Base-by-base conservation (phyloP, 192 early-diverging fungal species). In the Oehlia diaphana region DNA sequence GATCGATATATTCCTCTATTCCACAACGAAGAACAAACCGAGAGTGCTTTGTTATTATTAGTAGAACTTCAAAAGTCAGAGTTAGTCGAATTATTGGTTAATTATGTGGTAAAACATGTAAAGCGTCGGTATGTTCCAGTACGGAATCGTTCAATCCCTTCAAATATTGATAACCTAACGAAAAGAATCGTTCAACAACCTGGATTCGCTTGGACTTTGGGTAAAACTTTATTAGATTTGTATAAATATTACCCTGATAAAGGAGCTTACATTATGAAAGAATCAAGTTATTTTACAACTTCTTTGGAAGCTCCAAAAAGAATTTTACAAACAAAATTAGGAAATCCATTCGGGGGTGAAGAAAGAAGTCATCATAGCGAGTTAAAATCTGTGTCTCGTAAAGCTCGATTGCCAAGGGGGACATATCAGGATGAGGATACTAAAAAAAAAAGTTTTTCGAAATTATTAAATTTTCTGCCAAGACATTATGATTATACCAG, bases 31-130 rank as follows among this genome's bases (percentile, higher is more conserved):
- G 68, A 70, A 3, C 16, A 39, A 44, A 44, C 68, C 21, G 68
- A 70, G 44, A 70, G 68, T 44, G 39, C 68, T 70, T 70, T 70
- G 26, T 35, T 39, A 42, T 70, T 70, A n/a, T 70, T 70, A 21
- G 21, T 70, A 23, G 37, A 70, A 21, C 68, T 70, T 70, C 68
- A 70, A 70, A 70, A 70, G 47, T 70, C 68, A 21, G 68, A 70
- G 4, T 42, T 70, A 10, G 21, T 70, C 7, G 37, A 42, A 44
- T 9, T 13, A 70, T n/a, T 70, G n/a, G 21, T 70, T n/a, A 44
- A 33, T 44, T 70, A 70, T 70, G 26, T 70, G 2, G 3, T 70
- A 12, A 6, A 42, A 10, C 39, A 70, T 42, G 16, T 70, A 26
- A 58, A 58, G 1, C 16, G 16, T 21, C 53, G 53, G 6, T 6